These are phyloP conservation scores for Trichoderma oligosporum DNA, from an alignment of 2,329 filamentous ascomycete genomes.

Conservation along the genomic window DNA sequence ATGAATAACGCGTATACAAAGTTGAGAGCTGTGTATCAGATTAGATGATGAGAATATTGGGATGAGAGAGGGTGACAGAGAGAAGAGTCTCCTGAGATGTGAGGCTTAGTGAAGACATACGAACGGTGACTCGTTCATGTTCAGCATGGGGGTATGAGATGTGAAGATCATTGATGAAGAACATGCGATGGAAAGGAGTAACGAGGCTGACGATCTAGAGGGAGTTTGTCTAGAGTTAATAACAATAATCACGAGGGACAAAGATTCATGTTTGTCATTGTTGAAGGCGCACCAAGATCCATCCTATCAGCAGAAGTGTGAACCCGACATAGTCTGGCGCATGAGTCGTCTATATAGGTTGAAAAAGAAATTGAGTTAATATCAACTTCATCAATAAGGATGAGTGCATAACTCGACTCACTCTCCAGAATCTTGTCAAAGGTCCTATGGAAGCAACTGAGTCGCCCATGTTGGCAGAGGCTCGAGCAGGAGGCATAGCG, in stretches of 20 bases:
- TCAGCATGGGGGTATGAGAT: slow-evolving; percentile 86
- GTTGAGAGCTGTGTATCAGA: slow-evolving; percentile 54
- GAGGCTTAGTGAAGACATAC: slow-evolving; percentile 42
- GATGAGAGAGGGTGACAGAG: not conserved
- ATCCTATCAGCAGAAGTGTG: slow-evolving; percentile 62
- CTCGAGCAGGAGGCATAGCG: slow-evolving; percentile 28
- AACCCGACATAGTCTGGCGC: slow-evolving; percentile 85
- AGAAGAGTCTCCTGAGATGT: no score
- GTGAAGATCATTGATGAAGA: slow-evolving; percentile 77
- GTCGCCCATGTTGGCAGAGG: slow-evolving; percentile 22
- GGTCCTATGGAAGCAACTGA: slow-evolving; percentile 26
- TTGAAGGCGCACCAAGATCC: slow-evolving; percentile 54
- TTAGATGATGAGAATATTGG: not conserved
- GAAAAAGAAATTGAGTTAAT: not conserved
- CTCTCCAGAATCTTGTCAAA: slow-evolving; percentile 47
- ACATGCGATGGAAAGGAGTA: slow-evolving; percentile 91
- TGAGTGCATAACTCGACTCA: slow-evolving; percentile 25
- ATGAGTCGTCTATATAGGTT: slow-evolving; percentile 67
- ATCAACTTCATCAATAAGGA: not conserved
- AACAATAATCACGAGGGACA: not conserved
- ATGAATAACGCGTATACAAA: slow-evolving; percentile 73
- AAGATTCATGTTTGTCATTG: not conserved
- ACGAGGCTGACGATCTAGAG: slow-evolving; percentile 40
- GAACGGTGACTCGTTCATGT: slow-evolving; percentile 75
- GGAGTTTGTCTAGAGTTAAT: not conserved